phyloP scores from a whole-genome alignment of 2,329 filamentous ascomycete genomes.

The Teratosphaeria viscida region DNA sequence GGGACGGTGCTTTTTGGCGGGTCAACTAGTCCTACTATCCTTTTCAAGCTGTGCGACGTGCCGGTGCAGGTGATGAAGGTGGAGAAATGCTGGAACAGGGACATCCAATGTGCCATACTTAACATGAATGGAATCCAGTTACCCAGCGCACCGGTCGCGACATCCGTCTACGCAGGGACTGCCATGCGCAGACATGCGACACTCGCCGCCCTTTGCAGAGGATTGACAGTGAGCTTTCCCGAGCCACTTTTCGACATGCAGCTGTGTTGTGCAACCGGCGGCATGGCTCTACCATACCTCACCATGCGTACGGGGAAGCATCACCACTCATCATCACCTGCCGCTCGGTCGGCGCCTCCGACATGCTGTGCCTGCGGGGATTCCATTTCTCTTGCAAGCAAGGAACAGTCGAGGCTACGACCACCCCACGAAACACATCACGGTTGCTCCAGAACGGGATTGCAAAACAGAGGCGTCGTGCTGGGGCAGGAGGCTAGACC shows the following conservation, averaged over 20 bases:
- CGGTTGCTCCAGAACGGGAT: neutral
- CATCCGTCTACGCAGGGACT: slow-evolving; percentile 6
- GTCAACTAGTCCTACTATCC: neutral
- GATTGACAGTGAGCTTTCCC: slow-evolving; percentile 1
- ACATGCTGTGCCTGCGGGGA: neutral
- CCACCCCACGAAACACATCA: slow-evolving; percentile 1
- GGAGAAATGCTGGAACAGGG: neutral
- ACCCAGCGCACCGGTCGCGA: slow-evolving; percentile 9
- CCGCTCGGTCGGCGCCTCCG: neutral
- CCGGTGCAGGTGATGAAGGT: slow-evolving; percentile 1
- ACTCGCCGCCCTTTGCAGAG: slow-evolving; percentile 3
- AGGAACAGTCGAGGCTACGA: neutral
- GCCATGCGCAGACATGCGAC: slow-evolving; percentile 8
- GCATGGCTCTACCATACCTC: slow-evolving; percentile 3
- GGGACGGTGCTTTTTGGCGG: neutral
- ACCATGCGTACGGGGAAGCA: neutral
- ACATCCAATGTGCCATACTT: neutral
- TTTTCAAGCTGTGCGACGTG: neutral
- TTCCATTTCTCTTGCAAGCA: neutral
- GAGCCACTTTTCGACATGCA: slow-evolving; percentile 7
- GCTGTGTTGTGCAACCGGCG: slow-evolving; percentile 8
- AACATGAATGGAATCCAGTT: no score
- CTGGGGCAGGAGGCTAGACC: neutral
- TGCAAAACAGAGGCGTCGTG: slow-evolving; percentile 2
- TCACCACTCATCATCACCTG: neutral